Conservation (phyloP, 202 grass and related monocot genomes). For the Zoysia matrella region DNA sequence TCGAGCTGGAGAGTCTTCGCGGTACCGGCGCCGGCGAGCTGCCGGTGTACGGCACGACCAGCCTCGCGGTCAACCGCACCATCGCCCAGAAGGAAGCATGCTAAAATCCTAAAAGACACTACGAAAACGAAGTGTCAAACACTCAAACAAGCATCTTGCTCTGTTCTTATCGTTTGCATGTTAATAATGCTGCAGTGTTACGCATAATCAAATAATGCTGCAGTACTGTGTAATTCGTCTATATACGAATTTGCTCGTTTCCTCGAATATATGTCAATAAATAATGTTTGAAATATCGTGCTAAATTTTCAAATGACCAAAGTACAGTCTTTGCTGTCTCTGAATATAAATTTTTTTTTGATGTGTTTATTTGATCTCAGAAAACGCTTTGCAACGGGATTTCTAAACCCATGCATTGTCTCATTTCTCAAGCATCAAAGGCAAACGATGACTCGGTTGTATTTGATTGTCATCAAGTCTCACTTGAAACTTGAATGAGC, state of each 20-base stretch:
- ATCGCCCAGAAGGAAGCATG: conserved; percentile 43
- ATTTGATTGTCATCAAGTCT: neutral
- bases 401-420: neutral
- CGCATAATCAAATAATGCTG: neutral
- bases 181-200: conserved; percentile 16
- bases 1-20: neutral
- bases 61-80: conserved; percentile 54
- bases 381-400: neutral
- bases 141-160: neutral
- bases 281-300: neutral
- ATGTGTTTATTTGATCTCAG: neutral
- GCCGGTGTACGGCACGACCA: conserved; percentile 81
- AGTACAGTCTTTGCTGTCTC: neutral
- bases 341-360: neutral
- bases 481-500: neutral
- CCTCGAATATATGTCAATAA: neutral
- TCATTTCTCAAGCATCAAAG: neutral
- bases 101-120: neutral
- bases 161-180: neutral
- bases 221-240: neutral
- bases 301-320: neutral
- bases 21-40: conserved; percentile 66
- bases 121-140: neutral
- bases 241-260: neutral
- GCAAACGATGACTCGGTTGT: neutral